phyloP scores from a whole-genome alignment of 805 yeast species.

The Saccharomycopsis babjevae region DNA sequence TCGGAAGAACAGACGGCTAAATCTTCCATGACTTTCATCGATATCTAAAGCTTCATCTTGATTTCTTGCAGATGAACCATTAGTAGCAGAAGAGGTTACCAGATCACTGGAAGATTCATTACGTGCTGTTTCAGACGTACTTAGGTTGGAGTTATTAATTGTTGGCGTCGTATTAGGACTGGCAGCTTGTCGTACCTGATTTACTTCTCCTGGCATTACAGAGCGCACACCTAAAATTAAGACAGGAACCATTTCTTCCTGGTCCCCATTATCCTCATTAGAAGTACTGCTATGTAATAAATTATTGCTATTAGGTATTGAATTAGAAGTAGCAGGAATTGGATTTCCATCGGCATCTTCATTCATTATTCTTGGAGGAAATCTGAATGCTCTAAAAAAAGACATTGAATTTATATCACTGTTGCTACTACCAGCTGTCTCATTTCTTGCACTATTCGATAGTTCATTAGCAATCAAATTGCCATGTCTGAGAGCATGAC shows the following conservation, averaged over 20 bases:
- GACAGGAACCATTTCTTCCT: conserved; percentile 31
- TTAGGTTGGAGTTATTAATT: not conserved
- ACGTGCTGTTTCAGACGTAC: not conserved
- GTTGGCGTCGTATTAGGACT: not conserved
- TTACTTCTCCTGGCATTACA: conserved; percentile 21
- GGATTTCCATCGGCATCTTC: not conserved
- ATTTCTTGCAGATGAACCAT: not conserved
- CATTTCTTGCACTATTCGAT: conserved; percentile 20
- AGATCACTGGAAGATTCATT: not conserved
- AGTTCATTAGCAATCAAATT: conserved; percentile 33
- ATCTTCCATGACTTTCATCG: not conserved
- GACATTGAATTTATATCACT: conserved; percentile 25
- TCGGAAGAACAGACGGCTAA: conserved; percentile 16
- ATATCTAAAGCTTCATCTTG: not conserved
- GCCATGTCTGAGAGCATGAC: conserved; percentile 28
- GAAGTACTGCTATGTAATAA: not conserved
- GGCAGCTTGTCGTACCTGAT: not conserved
- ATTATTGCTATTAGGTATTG: not conserved
- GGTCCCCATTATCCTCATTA: conserved; percentile 4
- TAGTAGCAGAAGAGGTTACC: not conserved
- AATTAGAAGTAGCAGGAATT: not conserved
- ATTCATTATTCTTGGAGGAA: conserved; percentile 21
- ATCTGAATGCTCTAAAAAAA: conserved; percentile 36
- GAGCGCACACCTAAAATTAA: conserved; percentile 41
- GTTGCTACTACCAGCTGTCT: conserved; percentile 16